A percentile compares a stretch with the other conserved stretches of the same genome.
Conservation (phyloP, 2,329 filamentous ascomycete species). For the Botrytis pseudocinerea region DNA sequence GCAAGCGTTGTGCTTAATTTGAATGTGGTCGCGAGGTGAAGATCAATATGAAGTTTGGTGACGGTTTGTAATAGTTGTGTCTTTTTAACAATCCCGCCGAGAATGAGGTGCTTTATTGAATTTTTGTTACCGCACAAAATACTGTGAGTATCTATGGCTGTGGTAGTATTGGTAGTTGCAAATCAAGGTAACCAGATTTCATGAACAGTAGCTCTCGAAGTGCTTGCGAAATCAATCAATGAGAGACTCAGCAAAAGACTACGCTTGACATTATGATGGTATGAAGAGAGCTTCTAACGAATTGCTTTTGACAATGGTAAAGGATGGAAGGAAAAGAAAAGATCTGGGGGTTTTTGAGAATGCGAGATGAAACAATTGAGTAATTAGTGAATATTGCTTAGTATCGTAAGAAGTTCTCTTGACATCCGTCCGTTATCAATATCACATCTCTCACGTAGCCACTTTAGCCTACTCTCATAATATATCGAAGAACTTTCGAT, state of each 20-base stretch:
- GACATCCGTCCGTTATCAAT: not conserved
- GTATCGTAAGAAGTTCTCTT: not conserved
- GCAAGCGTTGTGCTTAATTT: too few relatives aligned
- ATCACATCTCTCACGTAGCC: not conserved
- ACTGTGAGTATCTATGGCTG: not conserved
- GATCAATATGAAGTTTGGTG: not conserved
- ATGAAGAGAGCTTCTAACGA: not conserved
- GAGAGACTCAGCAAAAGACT: not conserved
- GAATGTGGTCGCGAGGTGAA: too few relatives aligned
- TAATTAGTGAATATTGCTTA: not conserved
- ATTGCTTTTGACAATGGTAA: not conserved
- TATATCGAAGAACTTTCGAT: too few relatives aligned
- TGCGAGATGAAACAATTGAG: not conserved
- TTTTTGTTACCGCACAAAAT: not conserved
- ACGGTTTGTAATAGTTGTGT: not conserved
- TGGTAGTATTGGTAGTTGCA: not conserved
- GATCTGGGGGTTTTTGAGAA: not conserved
- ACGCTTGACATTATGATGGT: too few relatives aligned
- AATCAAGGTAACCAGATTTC: not conserved
- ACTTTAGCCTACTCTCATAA: not conserved
- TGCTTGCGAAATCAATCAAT: not conserved
- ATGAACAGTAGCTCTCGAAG: not conserved
- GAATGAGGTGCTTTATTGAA: not conserved
- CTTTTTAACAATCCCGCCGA: not conserved
- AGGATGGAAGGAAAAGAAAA: not conserved